Conservation (phyloP, 768 basidiomycete genomes). For the Russula foetens region DNA sequence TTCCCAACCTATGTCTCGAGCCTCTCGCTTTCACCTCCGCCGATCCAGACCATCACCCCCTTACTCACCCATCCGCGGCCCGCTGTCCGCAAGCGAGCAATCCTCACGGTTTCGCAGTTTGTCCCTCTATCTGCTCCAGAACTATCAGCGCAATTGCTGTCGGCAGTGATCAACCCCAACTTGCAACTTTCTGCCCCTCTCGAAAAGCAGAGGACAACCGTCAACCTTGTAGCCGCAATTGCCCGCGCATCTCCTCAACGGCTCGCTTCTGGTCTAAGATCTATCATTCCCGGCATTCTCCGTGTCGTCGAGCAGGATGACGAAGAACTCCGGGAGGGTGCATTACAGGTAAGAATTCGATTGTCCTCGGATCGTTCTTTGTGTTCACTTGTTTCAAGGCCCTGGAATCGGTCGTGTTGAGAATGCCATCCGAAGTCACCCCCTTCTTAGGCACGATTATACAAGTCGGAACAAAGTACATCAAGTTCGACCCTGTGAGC, state of each 20-base stretch:
- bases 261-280: slow-evolving; percentile 49
- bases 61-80: slow-evolving; percentile 68
- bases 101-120: slow-evolving; percentile 78
- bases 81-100: slow-evolving; percentile 89
- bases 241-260: slow-evolving; percentile 65
- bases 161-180: slow-evolving; percentile 50
- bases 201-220: slow-evolving; percentile 69
- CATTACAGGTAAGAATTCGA: slow-evolving; percentile 50
- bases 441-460: slow-evolving; percentile 63
- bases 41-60: slow-evolving; percentile 60
- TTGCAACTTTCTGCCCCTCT: slow-evolving; percentile 43
- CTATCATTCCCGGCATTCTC: slow-evolving; percentile 64
- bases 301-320: slow-evolving; percentile 66
- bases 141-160: slow-evolving; percentile 54
- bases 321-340: slow-evolving; percentile 76
- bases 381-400: slow-evolving; percentile 41
- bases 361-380: neutral
- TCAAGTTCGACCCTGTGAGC: slow-evolving; percentile 91
- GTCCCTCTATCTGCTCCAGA: slow-evolving; percentile 61
- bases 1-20: slow-evolving; percentile 64
- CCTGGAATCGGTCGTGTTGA: slow-evolving; percentile 74
- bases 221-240: slow-evolving; percentile 73
- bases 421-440: slow-evolving; percentile 77
- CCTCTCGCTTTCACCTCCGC: slow-evolving; percentile 44
- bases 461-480: slow-evolving; percentile 61